These are phyloP conservation scores for Mucor velutinosus DNA, from an alignment of 371 early-diverging fungal genomes.

Conservation along the genomic window DNA sequence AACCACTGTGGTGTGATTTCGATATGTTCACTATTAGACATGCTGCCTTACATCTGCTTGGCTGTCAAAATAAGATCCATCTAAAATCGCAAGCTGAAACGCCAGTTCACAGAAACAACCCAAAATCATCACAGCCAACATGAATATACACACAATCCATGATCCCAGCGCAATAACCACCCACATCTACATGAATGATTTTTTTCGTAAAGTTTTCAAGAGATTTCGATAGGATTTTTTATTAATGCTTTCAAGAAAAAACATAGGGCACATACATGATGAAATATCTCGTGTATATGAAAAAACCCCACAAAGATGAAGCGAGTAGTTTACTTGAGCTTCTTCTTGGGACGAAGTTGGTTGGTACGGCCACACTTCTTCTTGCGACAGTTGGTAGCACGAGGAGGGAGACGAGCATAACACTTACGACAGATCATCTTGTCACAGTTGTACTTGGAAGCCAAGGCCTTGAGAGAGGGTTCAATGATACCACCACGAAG, in stretches of 20 bases:
- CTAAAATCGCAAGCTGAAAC: too few relatives aligned
- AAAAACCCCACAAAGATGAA: constrained; percentile 6
- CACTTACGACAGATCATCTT: constrained; percentile 99
- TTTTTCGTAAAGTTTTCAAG: neutral
- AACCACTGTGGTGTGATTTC: too few relatives aligned
- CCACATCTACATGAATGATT: neutral
- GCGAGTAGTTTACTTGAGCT: constrained; percentile 43
- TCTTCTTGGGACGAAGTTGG: constrained; percentile 98
- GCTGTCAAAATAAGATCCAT: too few relatives aligned
- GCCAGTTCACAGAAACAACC: too few relatives aligned
- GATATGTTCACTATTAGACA: too few relatives aligned
- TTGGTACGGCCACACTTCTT: constrained; percentile 98
- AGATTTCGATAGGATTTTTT: neutral
- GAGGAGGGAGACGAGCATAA: constrained; percentile 97
- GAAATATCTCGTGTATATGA: neutral
- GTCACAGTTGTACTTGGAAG: constrained; percentile 98
- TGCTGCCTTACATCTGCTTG: too few relatives aligned
- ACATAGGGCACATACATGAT: neutral
- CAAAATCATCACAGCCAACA: too few relatives aligned
- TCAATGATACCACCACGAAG: constrained; percentile 97
- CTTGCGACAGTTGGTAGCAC: constrained; percentile 99
- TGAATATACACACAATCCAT: too few relatives aligned
- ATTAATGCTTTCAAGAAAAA: constrained; percentile 4
- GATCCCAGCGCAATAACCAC: neutral
- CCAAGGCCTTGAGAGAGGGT: constrained; percentile 93